Conservation (phyloP, 2,329 filamentous ascomycete genomes). For the Paracamarosporium sp. region DNA sequence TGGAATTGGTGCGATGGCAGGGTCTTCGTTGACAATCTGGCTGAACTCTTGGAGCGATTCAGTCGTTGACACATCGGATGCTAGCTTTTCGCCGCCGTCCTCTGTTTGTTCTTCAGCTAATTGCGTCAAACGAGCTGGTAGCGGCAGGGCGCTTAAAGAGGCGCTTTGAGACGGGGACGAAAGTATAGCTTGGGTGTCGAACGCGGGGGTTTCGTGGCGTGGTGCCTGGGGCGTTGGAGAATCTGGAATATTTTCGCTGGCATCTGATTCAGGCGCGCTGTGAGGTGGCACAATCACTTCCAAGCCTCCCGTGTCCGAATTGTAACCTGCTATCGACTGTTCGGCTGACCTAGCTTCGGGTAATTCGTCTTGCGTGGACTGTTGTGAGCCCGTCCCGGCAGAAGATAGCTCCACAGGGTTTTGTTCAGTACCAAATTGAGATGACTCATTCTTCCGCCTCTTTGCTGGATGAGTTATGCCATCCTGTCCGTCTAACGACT, state of each 20-base stretch:
- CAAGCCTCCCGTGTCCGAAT: constrained; percentile 2
- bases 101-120: neutral
- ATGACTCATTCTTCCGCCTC: constrained; percentile 21
- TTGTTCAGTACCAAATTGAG: constrained; percentile 16
- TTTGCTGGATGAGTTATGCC: constrained; percentile 19
- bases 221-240: constrained; percentile 38
- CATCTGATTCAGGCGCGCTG: constrained; percentile 7
- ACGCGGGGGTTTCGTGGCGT: constrained; percentile 22
- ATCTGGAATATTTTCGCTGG: constrained; percentile 25
- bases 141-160: constrained; percentile 16
- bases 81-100: neutral
- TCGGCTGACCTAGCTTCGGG: neutral
- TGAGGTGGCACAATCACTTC: constrained; percentile 4
- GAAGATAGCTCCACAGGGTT: constrained; percentile 33
- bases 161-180: constrained; percentile 30
- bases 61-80: constrained; percentile 23
- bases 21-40: constrained; percentile 29
- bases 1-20: constrained; percentile 3
- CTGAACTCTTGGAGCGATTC: constrained; percentile 44
- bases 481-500: constrained; percentile 2
- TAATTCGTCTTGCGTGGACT: constrained; percentile 8
- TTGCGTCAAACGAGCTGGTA: constrained; percentile 13
- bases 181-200: constrained; percentile 46
- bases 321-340: neutral
- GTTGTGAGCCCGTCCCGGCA: constrained; percentile 9